Base-by-base conservation (phyloP, 2,329 filamentous ascomycete species). In the Immersiporthe knoxdaviesiana region DNA sequence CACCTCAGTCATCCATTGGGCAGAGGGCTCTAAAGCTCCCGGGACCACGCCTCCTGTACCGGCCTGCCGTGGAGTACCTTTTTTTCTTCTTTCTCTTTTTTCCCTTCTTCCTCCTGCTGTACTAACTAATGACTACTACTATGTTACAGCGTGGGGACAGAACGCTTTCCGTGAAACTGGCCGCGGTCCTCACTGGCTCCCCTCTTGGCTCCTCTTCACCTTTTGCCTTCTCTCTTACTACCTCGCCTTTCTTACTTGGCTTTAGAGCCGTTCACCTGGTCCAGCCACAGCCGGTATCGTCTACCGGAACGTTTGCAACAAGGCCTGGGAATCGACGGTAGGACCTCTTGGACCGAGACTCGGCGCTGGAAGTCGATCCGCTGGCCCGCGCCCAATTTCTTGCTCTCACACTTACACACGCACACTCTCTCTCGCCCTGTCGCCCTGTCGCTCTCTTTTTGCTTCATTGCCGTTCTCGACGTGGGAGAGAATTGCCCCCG, bases 271-370 rank as follows among this genome's bases (percentile, higher is more conserved):
- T 41, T 21, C 35, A 32, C 16, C 35, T 39, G 32, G 58, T 7
- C 58, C 21, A 16, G 35, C 58, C 58, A 39, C 35, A 61, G 58
- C 59, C 59, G 59, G 59, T 44, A 24, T 61, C 35, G 59, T 61
- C 59, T 61, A 37, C 59, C 59, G 59, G 39, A 61, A 30, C 60
- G 41, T 63, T 63, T 63, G 60, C 60, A 32, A 50, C 60, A 63
- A n/a, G 37, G 37, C 37, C 60, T 63, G 60, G 27, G 39, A 35
- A 27, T 24, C 6, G 21, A 24, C 59, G 21, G 35, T 27, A 61
- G 37, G 59, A 37, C 59, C 14, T 62, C 35, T 11, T 63, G 4
- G 60, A 63, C 60, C 60, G 60, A 63, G n/a, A 59, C 30, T 14
- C 56, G 56, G 32, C 56, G 56, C 32, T 59, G 56, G n/a, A 37